phyloP scores from a whole-genome alignment of 768 basidiomycete species.

The Tulasnella sp. region DNA sequence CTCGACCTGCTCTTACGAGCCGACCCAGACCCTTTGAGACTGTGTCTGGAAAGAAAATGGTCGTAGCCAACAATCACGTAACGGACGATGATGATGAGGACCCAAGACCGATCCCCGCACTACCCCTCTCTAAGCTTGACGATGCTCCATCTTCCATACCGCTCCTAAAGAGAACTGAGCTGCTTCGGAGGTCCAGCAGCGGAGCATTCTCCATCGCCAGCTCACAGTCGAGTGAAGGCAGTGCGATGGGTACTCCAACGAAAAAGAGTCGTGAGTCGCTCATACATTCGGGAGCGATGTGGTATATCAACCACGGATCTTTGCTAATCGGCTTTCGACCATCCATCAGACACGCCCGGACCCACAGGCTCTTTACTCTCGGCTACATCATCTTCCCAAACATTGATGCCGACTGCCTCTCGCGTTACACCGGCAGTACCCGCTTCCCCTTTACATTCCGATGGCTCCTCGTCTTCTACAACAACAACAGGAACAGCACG shows the following conservation, averaged over 20 bases:
- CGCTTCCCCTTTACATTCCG: too few species aligned
- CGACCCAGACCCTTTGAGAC: not conserved
- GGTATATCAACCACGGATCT: not conserved
- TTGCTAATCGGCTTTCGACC: not conserved
- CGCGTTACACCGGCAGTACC: too few species aligned
- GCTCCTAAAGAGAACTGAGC: not conserved
- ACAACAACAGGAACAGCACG: too few species aligned
- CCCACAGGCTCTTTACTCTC: not conserved
- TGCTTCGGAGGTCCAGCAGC: conserved; percentile 14
- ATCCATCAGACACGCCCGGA: too few species aligned
- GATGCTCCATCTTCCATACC: not conserved
- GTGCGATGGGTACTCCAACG: not conserved
- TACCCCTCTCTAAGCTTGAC: conserved; percentile 4
- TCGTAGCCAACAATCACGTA: not conserved
- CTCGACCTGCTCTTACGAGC: not conserved
- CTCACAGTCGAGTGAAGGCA: not conserved
- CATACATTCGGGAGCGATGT: not conserved
- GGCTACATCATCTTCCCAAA: not conserved
- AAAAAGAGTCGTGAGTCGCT: not conserved
- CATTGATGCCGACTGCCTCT: not conserved
- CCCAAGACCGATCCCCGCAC: not conserved
- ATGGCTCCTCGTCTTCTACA: too few species aligned
- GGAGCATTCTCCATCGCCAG: conserved; percentile 9
- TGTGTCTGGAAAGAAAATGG: not conserved
- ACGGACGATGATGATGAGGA: not conserved